Conservation (phyloP, 495 filamentous ascomycete species). For the Neurospora sp. region DNA sequence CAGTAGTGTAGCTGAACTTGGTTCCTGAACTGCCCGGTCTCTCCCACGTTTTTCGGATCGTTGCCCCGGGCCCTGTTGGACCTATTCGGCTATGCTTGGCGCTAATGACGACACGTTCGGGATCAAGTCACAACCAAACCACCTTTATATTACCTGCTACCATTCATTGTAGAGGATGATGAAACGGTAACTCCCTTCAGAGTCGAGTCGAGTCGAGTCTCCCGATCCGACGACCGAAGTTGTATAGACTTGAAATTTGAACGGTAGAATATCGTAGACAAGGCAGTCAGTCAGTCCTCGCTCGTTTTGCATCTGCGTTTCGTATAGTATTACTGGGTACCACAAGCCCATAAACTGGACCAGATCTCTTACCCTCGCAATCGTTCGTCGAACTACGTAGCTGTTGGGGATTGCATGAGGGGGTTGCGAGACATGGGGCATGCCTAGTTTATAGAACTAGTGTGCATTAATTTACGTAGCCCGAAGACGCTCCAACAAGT, state of each 20-base stretch:
- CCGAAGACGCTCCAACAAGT: too few species aligned
- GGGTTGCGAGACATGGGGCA: neutral
- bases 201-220: too few species aligned
- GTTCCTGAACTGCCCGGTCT: neutral
- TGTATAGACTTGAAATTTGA: too few species aligned
- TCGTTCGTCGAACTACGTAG: too few species aligned
- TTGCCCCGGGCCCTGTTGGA: neutral
- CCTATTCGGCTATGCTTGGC: neutral
- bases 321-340: neutral
- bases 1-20: neutral
- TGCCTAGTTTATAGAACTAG: too few species aligned
- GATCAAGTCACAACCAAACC: neutral
- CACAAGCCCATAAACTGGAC: neutral
- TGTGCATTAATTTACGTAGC: too few species aligned
- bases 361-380: neutral
- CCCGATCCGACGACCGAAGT: too few species aligned
- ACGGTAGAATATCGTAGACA: too few species aligned
- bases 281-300: neutral
- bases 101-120: neutral
- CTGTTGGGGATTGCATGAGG: neutral
- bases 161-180: neutral
- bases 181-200: neutral
- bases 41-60: neutral
- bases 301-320: neutral
- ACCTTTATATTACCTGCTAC: too few species aligned